Conservation (phyloP, 2,329 filamentous ascomycete species). For the Colletotrichum ledebouriae region DNA sequence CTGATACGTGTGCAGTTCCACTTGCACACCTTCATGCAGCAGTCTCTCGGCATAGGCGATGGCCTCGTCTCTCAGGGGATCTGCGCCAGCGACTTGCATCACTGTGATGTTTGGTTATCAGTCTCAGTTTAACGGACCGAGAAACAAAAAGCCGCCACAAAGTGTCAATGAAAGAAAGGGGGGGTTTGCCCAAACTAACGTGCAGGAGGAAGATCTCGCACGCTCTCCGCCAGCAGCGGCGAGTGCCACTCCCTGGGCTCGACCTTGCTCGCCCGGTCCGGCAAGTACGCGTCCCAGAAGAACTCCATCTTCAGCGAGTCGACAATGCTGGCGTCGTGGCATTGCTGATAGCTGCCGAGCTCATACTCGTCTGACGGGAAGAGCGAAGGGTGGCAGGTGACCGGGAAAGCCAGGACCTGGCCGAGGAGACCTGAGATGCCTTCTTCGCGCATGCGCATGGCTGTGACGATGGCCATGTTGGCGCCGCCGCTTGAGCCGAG, state of each 20-base stretch:
- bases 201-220: slow-evolving; percentile 50
- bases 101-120: slow-evolving; percentile 44
- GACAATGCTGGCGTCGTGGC: slow-evolving; percentile 50
- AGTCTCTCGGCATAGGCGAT: slow-evolving; percentile 55
- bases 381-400: slow-evolving; percentile 54
- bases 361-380: slow-evolving; percentile 52
- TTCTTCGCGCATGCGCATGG: slow-evolving; percentile 50
- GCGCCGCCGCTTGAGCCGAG: slow-evolving; percentile 54
- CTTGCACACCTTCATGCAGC: slow-evolving; percentile 49
- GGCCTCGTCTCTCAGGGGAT: slow-evolving; percentile 55
- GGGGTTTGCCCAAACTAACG: slow-evolving; percentile 46
- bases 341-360: slow-evolving; percentile 52
- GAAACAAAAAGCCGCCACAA: too few species aligned
- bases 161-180: not conserved
- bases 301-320: slow-evolving; percentile 49
- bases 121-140: too few species aligned
- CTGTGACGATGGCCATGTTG: slow-evolving; percentile 50
- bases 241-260: slow-evolving; percentile 47
- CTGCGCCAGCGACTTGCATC: slow-evolving; percentile 52
- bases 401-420: slow-evolving; percentile 53
- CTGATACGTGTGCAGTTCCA: slow-evolving; percentile 50
- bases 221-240: slow-evolving; percentile 51
- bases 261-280: slow-evolving; percentile 46
- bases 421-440: slow-evolving; percentile 50
- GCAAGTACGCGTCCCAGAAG: slow-evolving; percentile 53